Evolutionary conservation across 2,329 filamentous ascomycete species (phyloP), one percentile per base, ranked within the genome.

Genomic region (Dactylellina drechsleri): DNA sequence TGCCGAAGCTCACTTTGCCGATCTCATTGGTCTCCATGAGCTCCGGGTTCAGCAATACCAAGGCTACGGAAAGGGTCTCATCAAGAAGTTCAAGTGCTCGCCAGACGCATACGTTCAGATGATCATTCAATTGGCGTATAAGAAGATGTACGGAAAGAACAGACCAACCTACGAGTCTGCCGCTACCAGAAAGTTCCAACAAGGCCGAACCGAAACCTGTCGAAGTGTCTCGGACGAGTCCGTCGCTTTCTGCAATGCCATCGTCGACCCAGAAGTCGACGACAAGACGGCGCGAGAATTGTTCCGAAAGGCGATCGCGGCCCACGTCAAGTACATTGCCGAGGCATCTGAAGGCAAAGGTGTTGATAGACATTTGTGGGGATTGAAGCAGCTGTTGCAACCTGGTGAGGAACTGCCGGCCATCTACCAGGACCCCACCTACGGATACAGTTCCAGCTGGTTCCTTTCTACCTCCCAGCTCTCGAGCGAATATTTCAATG

Each of bases 21-120:
- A 88, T 78, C 88, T 96, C 76, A 97, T 99, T 78, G 88, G 88
- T 77, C 86, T 92, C 78, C 95, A 99, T 83, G 91, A 99, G 82
- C 89, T 99, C 53, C 88, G 91, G 20, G 93, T 99, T 1, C 94
- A 98, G 82, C 91, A 93, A 28, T 99, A 96, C 85, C 93, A 98
- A 83, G 94, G 90, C 79, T 99, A 99, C 83, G 95, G 95, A 82
- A 99, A 99, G 85, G 93, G 92, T 26, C 85, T 99, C 76, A 98
- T 99, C 86, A 99, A 99, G 89, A 96, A 97, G 84, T 98, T 99
- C 89, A 96, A 93, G 85, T 97, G 92, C 88, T 96, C 92, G 26
- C 95, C 95, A 31, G 96, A 99, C 80, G 95, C 94, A 36, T 99
- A 96, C 83, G 93, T 98, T 49, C 95, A 99, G 84, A 95, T 99